A percentile compares a stretch with the other conserved stretches of the same genome.
Evolutionary conservation across 2,329 filamentous ascomycete genomes (phyloP).

Genomic region (Teratosphaeria zuluensis): DNA sequence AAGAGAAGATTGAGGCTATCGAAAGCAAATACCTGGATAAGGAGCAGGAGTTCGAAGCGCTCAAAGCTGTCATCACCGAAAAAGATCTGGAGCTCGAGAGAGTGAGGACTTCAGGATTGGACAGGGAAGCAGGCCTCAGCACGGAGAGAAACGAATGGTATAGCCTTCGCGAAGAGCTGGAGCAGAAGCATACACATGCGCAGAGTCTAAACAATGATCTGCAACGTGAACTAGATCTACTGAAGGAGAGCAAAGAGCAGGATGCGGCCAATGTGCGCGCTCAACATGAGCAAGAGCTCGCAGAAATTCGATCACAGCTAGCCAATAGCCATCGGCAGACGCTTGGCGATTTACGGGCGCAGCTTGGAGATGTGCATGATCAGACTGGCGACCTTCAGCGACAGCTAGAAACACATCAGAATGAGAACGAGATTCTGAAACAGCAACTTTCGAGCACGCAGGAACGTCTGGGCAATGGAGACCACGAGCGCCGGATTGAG

Average conservation of each 20-base stretch:
- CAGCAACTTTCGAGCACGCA: slow-evolving; percentile 30
- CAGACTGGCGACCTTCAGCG: slow-evolving; percentile 12
- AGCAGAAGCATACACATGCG: slow-evolving; percentile 21
- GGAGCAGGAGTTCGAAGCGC: slow-evolving; percentile 56
- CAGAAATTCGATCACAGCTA: slow-evolving; percentile 9
- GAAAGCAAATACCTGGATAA: slow-evolving; percentile 61
- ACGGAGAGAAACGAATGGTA: slow-evolving; percentile 19
- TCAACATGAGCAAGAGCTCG: slow-evolving; percentile 15
- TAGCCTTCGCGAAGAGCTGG: slow-evolving; percentile 57
- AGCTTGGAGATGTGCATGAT: slow-evolving; percentile 7
- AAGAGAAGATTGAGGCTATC: slow-evolving; percentile 62
- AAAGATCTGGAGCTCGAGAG: slow-evolving; percentile 6
- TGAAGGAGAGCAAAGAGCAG: slow-evolving; percentile 40
- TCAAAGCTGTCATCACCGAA: slow-evolving; percentile 2
- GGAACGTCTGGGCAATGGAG: slow-evolving; percentile 32
- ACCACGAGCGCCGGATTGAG: slow-evolving; percentile 51
- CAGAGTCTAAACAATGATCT: slow-evolving; percentile 71
- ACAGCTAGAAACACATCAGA: slow-evolving; percentile 46
- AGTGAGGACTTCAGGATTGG: slow-evolving; percentile 1
- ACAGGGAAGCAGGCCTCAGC: slow-evolving; percentile 5
- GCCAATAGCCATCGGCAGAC: slow-evolving; percentile 3
- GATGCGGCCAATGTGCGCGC: slow-evolving; percentile 15
- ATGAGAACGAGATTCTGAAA: slow-evolving; percentile 19
- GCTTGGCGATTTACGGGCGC: slow-evolving; percentile 8
- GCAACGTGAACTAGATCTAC: slow-evolving; percentile 65